Percentiles rank a stretch among this genome's conserved stretches.
Evolutionary conservation across 306 rosid genomes (phyloP).

Genomic region (Cucurbita moschata): DNA sequence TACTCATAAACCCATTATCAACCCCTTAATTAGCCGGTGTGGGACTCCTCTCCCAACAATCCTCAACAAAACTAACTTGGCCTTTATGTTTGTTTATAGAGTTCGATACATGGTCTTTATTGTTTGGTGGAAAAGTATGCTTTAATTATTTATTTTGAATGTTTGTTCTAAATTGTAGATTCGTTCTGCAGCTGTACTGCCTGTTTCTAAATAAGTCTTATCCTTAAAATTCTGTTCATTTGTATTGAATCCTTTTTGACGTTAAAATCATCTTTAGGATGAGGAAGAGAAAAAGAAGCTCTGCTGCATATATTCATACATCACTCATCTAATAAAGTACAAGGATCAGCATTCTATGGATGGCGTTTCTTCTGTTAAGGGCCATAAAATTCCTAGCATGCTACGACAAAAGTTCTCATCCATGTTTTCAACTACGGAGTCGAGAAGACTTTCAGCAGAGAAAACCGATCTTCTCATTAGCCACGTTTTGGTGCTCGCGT

Average conservation of each 20-base stretch:
- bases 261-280: slow-evolving; percentile 28
- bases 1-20: too few relatives aligned
- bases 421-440: slow-evolving; percentile 30
- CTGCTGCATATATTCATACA: slow-evolving; percentile 48
- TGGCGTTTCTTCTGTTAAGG: slow-evolving; percentile 32
- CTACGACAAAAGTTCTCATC: slow-evolving; percentile 31
- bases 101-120: too few relatives aligned
- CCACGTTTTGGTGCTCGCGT: slow-evolving; percentile 65
- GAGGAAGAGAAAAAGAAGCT: slow-evolving; percentile 46
- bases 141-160: not conserved
- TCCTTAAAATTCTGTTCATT: not conserved
- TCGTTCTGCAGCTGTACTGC: not conserved
- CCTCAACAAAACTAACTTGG: not conserved
- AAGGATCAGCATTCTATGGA: slow-evolving; percentile 52
- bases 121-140: too few relatives aligned
- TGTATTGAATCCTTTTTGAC: not conserved
- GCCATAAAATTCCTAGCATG: slow-evolving; percentile 44
- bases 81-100: too few relatives aligned
- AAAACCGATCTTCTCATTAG: slow-evolving; percentile 48
- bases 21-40: too few relatives aligned
- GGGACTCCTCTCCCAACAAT: too few relatives aligned
- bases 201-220: not conserved
- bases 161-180: not conserved
- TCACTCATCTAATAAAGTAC: slow-evolving; percentile 68
- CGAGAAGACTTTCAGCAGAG: slow-evolving; percentile 34